Evolutionary conservation across 164 flowering plant species (phyloP).

Genomic region (Berberis thunbergii): DNA sequence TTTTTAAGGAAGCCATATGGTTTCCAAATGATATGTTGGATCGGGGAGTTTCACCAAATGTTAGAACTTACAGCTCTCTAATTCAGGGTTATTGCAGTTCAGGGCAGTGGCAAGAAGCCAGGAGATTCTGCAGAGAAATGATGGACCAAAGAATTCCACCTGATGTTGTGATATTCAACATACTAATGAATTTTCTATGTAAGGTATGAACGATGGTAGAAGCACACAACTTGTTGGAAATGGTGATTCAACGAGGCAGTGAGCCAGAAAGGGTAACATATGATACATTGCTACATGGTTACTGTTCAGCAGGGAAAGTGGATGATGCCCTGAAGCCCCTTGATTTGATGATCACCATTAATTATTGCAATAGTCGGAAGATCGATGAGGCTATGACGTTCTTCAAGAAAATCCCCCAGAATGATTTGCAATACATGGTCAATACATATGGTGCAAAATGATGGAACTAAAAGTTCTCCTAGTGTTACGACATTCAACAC

Average conservation of each 20-base stretch:
- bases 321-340: background rate
- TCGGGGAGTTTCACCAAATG: slow-evolving; percentile 5
- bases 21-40: slow-evolving; percentile 4
- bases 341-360: background rate
- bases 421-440: background rate
- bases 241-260: background rate
- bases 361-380: background rate
- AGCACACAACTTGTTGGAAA: background rate
- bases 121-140: background rate
- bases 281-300: background rate
- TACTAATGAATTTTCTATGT: background rate
- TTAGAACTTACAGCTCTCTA: background rate
- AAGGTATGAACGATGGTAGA: background rate
- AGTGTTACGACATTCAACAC: background rate
- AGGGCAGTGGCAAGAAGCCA: slow-evolving; percentile 3
- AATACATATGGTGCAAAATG: background rate
- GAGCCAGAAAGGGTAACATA: background rate
- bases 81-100: slow-evolving; percentile 4
- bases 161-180: background rate
- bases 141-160: background rate
- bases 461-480: background rate
- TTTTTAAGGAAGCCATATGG: background rate
- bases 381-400: background rate
- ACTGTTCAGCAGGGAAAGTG: background rate
- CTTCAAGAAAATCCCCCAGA: background rate